A percentile compares a stretch with the other conserved stretches of the same genome.
Conservation (phyloP, 1,284 basidiomycete species). For the Earliella scabrosa region DNA sequence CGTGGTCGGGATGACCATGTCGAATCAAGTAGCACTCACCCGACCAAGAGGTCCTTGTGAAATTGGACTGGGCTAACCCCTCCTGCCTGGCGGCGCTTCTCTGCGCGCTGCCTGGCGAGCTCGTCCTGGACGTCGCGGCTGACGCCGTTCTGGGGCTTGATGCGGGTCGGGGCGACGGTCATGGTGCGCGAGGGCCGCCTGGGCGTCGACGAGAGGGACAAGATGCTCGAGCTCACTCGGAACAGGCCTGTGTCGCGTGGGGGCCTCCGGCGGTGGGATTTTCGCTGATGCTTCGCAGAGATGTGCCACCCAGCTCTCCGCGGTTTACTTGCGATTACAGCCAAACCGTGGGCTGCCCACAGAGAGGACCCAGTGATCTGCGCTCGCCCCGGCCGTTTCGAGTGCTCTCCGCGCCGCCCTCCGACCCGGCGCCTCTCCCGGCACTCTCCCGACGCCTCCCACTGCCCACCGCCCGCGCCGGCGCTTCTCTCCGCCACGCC, state of each 20-base stretch:
- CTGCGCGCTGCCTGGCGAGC: constrained; percentile 44
- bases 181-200: neutral
- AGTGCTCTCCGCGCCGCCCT: neutral
- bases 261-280: constrained; percentile 2
- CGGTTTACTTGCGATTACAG: too few relatives aligned
- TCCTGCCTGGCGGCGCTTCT: constrained; percentile 49
- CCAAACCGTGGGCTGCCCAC: too few relatives aligned
- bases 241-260: neutral
- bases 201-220: neutral
- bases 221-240: constrained; percentile 1
- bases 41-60: constrained; percentile 51
- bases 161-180: constrained; percentile 14
- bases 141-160: constrained; percentile 19
- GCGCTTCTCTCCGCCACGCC: constrained; percentile 6
- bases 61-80: constrained; percentile 59
- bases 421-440: neutral
- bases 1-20: neutral
- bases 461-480: constrained; percentile 1
- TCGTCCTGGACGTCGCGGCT: constrained; percentile 52
- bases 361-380: too few relatives aligned
- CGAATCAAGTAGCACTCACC: constrained; percentile 44
- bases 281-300: constrained; percentile 1
- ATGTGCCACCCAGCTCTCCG: neutral
- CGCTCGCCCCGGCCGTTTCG: too few relatives aligned
- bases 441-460: neutral